Base-by-base conservation (phyloP, 139 green algal species). In the Chlorella sp. region DNA sequence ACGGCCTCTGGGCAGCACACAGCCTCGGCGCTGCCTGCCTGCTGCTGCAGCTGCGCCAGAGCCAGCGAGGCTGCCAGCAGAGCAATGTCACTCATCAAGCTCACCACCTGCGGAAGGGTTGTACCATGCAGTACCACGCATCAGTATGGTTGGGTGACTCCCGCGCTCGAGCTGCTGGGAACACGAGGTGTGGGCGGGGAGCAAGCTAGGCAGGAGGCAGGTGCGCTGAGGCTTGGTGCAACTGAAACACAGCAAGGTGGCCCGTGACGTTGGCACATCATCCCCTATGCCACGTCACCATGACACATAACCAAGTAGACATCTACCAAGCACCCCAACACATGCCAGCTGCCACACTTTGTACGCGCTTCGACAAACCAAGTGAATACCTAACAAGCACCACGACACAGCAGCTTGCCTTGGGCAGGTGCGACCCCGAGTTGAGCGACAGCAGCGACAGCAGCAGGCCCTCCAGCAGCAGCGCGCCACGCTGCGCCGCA, bases 381-480 rank as follows among this genome's bases (percentile, higher is more conserved):
- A n/a, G n/a, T n/a, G n/a, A n/a, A n/a, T n/a, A n/a, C n/a, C n/a
- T n/a, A n/a, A 57, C 48, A 57, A 5, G 48, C 9, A 57, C 9
- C 48, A 57, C 48, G 48, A 57, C 48, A 57, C 48, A 21, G 21
- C 37, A 21, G 11, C 86, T 9, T 60, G 81, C 87, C 89, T 89
- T 92, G 53, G 89, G 89, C 40, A 92, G 73, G 64, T 75, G 34
- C 0, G 89, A 68, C 0, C 60, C 83, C 2, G 89, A 89, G 42
- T 76, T 83, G 77, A 92, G 78, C 11, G 68, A 71, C 42, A 92
- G 83, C 81, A 92, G 89, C 48, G 81, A 73, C 89, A 89, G 42
- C 71, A 92, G 71, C 81, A 89, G 26, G 7, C 89, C 89, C 53
- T 88, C 71, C 89, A 92, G 21, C 66, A 88, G 36, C 83, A 21